Evolutionary conservation across 176 grass and related monocot species (phyloP), one percentile per base, ranked within the genome.

Genomic region (Poa pratensis): DNA sequence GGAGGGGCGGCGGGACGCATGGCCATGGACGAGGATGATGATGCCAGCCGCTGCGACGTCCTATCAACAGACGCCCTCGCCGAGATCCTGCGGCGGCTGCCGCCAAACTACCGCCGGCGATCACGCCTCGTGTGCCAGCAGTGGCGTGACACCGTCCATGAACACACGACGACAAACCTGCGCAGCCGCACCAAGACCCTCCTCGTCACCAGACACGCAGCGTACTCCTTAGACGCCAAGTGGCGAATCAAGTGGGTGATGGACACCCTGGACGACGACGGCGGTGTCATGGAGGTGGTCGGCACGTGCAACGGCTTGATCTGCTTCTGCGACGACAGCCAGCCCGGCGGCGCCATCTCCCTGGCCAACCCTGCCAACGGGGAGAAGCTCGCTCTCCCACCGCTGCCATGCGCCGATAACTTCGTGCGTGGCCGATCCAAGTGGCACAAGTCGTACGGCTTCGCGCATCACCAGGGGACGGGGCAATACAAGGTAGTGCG

Each of bases 401-500:
- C 37, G 10, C 37, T 70, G 11, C 20, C 68, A 7, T 70, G 68
- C 35, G 19, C 19, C 19, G 9, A 22, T 2, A 69, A 12, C 67
- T 40, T 12, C 19, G 22, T 69, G 67, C 35, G 67, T 6, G 62
- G 27, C 62, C 62, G 27, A 1, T 32, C 3, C 3, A 7, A 2
- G 68, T 70, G 68, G 68, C 68, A 70, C 68, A 5, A 42, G 37
- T 4, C 37, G 9, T 70, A 70, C 68, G 68, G 68, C 68, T 70
- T 70, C 0, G 68, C 68, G 0, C 11, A 70, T 50, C 13, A 50
- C 48, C 48, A 50, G 48, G 40, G 37, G 10, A 43, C 37, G 10
- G 68, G 68, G 20, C 35, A 16, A 19, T 70, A 70, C 67, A 70
- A 70, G 68, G 39, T 70, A 0, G 68, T 43, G 10, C 68, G 40